Evolutionary conservation across 202 grass and related monocot species (phyloP), one percentile per base, ranked within the genome.

Genomic region (Digitaria exilis): DNA sequence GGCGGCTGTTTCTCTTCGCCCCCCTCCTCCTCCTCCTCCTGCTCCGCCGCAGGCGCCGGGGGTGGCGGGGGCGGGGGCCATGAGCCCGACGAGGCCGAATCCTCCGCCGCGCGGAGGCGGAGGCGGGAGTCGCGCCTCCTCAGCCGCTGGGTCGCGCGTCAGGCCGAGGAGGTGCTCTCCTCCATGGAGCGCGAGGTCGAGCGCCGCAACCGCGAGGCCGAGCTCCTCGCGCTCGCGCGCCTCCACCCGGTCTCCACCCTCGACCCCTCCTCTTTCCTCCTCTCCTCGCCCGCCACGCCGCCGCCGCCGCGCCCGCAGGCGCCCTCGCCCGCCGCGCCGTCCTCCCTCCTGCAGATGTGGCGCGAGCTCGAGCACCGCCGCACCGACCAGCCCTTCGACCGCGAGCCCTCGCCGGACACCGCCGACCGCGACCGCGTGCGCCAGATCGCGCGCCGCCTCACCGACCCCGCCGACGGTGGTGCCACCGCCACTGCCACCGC

Each of bases 331-430:
- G 30, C 73, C 21, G 91, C 91, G 28, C 78, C 90, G 2, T 48
- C 91, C 6, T 87, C 91, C 3, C 88, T 95, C 22, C 91, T 99
- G n/a, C 96, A 99, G 96, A 99, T 99, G 91, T 96, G 96, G 96
- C 80, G 96, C 75, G 93, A 99, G 80, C 89, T 99, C 69, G 93
- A 99, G 85, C 87, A 96, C 32, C 65, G 85, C 30, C 85, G 71
- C 69, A 15, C 68, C 62, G 66, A 71, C 62, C 87, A 68, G 65
- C 74, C 75, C 21, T 90, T 87, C 32, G 84, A 85, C 88, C 81
- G 88, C 50, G 88, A 87, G 84, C 86, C 84, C 54, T 89, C 88
- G n/a, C 77, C 89, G 9, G 86, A 89, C 7, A 81, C 82, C 50
- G 80, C 83, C 11, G 89, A 92, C 78, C 83, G 88, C 32, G 90